Evolutionary conservation across 805 yeast species (phyloP).

Genomic region (Hanseniaspora lindneri): DNA sequence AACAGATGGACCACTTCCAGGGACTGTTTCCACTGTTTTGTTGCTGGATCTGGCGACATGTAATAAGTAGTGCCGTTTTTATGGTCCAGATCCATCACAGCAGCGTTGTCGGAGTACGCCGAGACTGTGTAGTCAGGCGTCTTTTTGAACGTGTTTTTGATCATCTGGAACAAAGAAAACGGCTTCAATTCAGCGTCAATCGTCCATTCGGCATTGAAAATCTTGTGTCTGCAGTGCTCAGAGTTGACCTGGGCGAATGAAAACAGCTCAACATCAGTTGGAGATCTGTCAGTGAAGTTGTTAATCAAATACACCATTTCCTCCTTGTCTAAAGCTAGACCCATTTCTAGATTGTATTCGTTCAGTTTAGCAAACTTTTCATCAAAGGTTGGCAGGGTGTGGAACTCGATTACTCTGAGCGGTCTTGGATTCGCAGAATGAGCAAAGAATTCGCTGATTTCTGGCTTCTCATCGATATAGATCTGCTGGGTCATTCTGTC

Average conservation of each 20-base stretch:
- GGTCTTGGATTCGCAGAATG: slow-evolving; percentile 74
- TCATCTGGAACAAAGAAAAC: slow-evolving; percentile 78
- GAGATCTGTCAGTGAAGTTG: slow-evolving; percentile 81
- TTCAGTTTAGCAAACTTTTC: slow-evolving; percentile 44
- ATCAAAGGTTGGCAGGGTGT: slow-evolving; percentile 8
- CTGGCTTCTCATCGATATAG: slow-evolving; percentile 50
- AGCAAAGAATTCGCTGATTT: slow-evolving; percentile 58
- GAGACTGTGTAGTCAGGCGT: slow-evolving; percentile 75
- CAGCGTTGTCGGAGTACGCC: slow-evolving; percentile 96
- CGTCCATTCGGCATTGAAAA: slow-evolving; percentile 96
- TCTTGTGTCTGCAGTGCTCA: slow-evolving; percentile 98
- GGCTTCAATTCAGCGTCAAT: slow-evolving; percentile 72
- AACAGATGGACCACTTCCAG: slow-evolving; percentile 77
- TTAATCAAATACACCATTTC: slow-evolving; percentile 79
- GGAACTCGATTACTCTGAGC: slow-evolving; percentile 48
- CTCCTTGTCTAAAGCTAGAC: slow-evolving; percentile 87
- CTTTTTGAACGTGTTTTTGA: slow-evolving; percentile 77
- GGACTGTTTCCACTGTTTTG: slow-evolving; percentile 61
- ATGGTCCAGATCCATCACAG: slow-evolving; percentile 47
- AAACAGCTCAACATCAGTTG: slow-evolving; percentile 94
- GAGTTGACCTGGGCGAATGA: slow-evolving; percentile 99
- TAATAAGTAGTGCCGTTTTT: slow-evolving; percentile 64
- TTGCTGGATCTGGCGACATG: slow-evolving; percentile 61
- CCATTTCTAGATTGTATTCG: slow-evolving; percentile 70
- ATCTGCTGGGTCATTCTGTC: slow-evolving; percentile 91